Percentiles rank a stretch among this genome's conserved stretches.
Evolutionary conservation across 2,329 filamentous ascomycete species (phyloP).

Genomic region (Cercospora janseana): DNA sequence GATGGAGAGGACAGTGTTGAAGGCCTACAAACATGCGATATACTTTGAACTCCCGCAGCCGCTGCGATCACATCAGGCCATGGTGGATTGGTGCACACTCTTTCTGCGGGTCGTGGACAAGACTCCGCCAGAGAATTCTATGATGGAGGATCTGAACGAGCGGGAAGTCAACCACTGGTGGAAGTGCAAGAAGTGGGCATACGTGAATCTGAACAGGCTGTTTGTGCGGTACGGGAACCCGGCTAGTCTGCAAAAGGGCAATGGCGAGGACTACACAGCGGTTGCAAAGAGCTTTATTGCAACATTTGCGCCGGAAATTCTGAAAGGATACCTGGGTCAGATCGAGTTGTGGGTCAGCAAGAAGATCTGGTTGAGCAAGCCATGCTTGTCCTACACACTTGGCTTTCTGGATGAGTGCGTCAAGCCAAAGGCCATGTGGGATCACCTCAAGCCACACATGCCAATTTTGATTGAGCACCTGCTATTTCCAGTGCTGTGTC

Average conservation of each 20-base stretch:
- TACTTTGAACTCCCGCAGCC: constrained; percentile 82
- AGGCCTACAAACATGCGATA: constrained; percentile 97
- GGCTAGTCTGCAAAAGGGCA: constrained; percentile 67
- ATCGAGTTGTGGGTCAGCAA: constrained; percentile 98
- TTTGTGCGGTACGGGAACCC: constrained; percentile 94
- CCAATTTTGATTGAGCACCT: constrained; percentile 91
- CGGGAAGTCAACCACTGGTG: constrained; percentile 96
- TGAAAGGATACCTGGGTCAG: constrained; percentile 90
- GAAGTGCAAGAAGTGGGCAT: constrained; percentile 99
- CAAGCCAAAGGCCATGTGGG: constrained; percentile 96
- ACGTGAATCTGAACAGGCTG: constrained; percentile 92
- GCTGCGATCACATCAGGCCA: constrained; percentile 75
- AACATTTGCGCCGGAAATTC: constrained; percentile 90
- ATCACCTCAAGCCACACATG: constrained; percentile 86
- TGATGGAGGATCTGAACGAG: constrained; percentile 77
- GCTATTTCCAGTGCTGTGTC: constrained; percentile 91
- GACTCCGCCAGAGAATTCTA: constrained; percentile 71
- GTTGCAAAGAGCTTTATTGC: constrained; percentile 89
- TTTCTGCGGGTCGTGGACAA: constrained; percentile 91
- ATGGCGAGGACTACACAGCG: constrained; percentile 70
- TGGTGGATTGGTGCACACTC: constrained; percentile 93
- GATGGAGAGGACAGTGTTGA: constrained; percentile 92
- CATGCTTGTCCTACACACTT: constrained; percentile 87
- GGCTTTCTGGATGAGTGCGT: constrained; percentile 97
- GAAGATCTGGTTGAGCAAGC: constrained; percentile 89